Percentiles rank a stretch among this genome's conserved stretches.
Conservation (phyloP, 1,139 yeast species). For the Candida glucosophila region DNA sequence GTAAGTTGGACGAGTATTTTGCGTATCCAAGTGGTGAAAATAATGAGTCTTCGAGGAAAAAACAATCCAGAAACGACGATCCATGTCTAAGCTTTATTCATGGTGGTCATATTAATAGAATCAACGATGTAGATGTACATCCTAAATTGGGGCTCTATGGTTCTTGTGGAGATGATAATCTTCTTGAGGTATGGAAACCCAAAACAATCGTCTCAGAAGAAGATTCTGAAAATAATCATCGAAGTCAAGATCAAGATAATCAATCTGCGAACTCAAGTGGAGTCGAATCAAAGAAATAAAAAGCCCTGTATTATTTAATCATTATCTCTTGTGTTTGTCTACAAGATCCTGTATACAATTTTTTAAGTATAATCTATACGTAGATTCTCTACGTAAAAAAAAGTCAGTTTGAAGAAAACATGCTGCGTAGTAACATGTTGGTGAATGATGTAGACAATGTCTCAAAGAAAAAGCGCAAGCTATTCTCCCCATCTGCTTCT, state of each 20-base stretch:
- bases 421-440: too few relatives aligned
- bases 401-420: too few relatives aligned
- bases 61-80: slow-evolving; percentile 34
- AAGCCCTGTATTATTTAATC: too few relatives aligned
- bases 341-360: too few relatives aligned
- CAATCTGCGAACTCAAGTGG: not conserved
- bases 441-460: too few relatives aligned
- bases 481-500: too few relatives aligned
- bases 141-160: slow-evolving; percentile 36
- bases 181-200: slow-evolving; percentile 49
- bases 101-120: slow-evolving; percentile 50
- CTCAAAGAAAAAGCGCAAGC: too few relatives aligned
- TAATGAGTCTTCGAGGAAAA: slow-evolving; percentile 13
- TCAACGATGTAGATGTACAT: slow-evolving; percentile 44
- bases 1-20: slow-evolving; percentile 36
- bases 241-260: slow-evolving; percentile 1
- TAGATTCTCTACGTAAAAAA: too few relatives aligned
- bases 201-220: slow-evolving; percentile 40
- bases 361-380: too few relatives aligned
- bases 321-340: too few relatives aligned
- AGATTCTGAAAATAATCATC: slow-evolving; percentile 21
- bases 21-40: slow-evolving; percentile 21
- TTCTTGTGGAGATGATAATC: slow-evolving; percentile 45
- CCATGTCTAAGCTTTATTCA: slow-evolving; percentile 54
- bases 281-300: not conserved